Base-by-base conservation (phyloP, 2,329 filamentous ascomycete species). In the Paracorniculantispora psalliotae region DNA sequence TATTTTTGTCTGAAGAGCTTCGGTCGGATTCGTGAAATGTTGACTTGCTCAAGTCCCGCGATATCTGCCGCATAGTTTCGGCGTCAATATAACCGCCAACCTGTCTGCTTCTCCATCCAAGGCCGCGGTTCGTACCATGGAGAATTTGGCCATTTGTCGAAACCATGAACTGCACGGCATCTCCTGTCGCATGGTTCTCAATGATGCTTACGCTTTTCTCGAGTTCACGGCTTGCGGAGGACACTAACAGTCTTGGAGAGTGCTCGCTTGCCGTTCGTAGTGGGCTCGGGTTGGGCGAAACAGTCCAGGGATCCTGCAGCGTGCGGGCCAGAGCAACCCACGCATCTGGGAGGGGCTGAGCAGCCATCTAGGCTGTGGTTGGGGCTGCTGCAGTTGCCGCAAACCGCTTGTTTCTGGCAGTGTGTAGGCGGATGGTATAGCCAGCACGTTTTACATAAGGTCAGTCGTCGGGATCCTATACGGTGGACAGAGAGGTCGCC, bases 111-210 rank as follows among this genome's bases (percentile, higher is more conserved):
- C 59, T 59, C 43, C 21, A 60, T 3, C 64, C 62, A 13, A 62
- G 37, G 4, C 62, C 62, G 6, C 54, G 47, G 28, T 66, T 67
- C 37, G 57, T 67, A 1, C 63, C 61, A 55, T 65, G 50, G 1
- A 66, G 57, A 13, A 54, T 62, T 26, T 65, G 63, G 2, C 57
- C 62, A 13, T 63, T 59, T 0, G 62, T 66, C 7, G 59, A 62
- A 10, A 62, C 62, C 51, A 66, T 60, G 23, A 63, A 61, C 33
- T 66, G 61, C 8, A 66, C 51, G 28, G 62, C 61, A n/a, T 65
- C 61, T 9, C 63, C 63, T 8, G 60, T 63, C 23, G 63, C 59
- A 37, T 65, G 59, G 28, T 65, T 65, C 21, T 65, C 63, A 2
- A 65, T 65, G 17, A 59, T 57, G 50, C 61, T 65, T 6, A 60